Evolutionary conservation across 2,329 filamentous ascomycete species (phyloP).

Genomic region (Ophiostoma pallidulum): DNA sequence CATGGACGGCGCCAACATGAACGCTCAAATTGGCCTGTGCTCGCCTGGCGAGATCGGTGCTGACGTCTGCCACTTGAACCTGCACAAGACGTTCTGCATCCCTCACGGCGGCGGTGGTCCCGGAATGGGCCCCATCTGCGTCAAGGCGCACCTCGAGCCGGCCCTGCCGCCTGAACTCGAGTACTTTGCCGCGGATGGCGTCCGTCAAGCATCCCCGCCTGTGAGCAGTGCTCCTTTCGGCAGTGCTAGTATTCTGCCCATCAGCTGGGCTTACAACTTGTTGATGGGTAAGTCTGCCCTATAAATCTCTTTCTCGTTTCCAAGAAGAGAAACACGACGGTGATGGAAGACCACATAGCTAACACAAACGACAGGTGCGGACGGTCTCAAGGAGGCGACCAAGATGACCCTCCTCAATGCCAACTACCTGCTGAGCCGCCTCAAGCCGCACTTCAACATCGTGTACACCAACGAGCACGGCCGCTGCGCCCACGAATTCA

Average conservation of each 20-base stretch:
- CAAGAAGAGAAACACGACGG: too few species aligned
- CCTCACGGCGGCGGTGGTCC: constrained; percentile 92
- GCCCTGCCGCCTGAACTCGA: constrained; percentile 52
- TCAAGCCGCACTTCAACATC: constrained; percentile 78
- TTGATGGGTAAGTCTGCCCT: constrained; percentile 62
- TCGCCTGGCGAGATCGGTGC: constrained; percentile 92
- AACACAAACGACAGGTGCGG: constrained; percentile 34
- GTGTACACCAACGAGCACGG: constrained; percentile 86
- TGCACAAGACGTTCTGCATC: constrained; percentile 99
- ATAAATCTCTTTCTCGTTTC: neutral
- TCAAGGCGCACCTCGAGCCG: constrained; percentile 67
- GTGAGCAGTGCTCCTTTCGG: constrained; percentile 79
- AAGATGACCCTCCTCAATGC: constrained; percentile 91
- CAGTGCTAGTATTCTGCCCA: constrained; percentile 84
- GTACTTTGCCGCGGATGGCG: constrained; percentile 13
- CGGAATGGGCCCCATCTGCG: constrained; percentile 87
- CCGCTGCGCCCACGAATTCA: constrained; percentile 94
- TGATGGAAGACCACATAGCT: too few species aligned
- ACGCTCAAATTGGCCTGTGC: constrained; percentile 91
- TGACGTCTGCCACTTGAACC: constrained; percentile 92
- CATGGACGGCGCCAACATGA: constrained; percentile 99
- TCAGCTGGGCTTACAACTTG: constrained; percentile 91
- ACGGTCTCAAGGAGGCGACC: constrained; percentile 78
- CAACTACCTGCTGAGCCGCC: constrained; percentile 87
- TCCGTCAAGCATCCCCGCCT: constrained; percentile 30